A percentile compares a stretch with the other conserved stretches of the same genome.
Conservation (phyloP, 2,329 filamentous ascomycete species). For the Zymoseptoria crescenta region DNA sequence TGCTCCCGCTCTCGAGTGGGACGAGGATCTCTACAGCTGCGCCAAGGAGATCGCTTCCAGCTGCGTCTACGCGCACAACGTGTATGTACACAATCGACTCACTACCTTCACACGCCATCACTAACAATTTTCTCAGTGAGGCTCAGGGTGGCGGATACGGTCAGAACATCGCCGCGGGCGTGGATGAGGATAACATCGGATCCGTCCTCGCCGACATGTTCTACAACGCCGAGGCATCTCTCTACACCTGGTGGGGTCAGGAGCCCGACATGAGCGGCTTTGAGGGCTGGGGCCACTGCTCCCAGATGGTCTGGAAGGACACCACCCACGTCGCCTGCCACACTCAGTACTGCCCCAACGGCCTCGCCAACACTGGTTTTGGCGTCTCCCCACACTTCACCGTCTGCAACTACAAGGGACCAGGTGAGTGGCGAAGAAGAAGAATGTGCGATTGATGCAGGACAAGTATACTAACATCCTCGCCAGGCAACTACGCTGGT, state of each 20-base stretch:
- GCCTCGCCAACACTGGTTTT: slow-evolving; percentile 38
- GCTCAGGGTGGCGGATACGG: slow-evolving; percentile 63
- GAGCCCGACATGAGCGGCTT: slow-evolving; percentile 57
- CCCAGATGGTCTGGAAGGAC: slow-evolving; percentile 63
- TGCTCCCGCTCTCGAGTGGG: slow-evolving; percentile 57
- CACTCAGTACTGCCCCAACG: slow-evolving; percentile 49
- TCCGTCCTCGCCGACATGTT: slow-evolving; percentile 71
- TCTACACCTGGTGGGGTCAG: slow-evolving; percentile 51
- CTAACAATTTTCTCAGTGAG: slow-evolving; percentile 38
- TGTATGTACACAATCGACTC: slow-evolving; percentile 47
- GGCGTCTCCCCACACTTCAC: slow-evolving; percentile 56
- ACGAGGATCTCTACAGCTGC: slow-evolving; percentile 52
- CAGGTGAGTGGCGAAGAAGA: slow-evolving; percentile 49
- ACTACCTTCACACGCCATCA: background rate
- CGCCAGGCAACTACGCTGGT: slow-evolving; percentile 47
- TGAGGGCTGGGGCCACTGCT: slow-evolving; percentile 64
- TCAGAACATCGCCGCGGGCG: slow-evolving; percentile 80
- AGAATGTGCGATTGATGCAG: background rate
- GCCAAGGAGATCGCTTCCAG: slow-evolving; percentile 56
- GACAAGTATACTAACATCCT: slow-evolving; percentile 1
- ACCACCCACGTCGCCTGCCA: slow-evolving; percentile 58
- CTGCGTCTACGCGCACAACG: slow-evolving; percentile 69
- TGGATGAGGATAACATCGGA: slow-evolving; percentile 50
- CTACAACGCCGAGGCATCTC: slow-evolving; percentile 74
- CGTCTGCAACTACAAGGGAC: slow-evolving; percentile 77